These are phyloP conservation scores for Salix caprea DNA, from an alignment of 345 rosid species.

Conservation along the genomic window DNA sequence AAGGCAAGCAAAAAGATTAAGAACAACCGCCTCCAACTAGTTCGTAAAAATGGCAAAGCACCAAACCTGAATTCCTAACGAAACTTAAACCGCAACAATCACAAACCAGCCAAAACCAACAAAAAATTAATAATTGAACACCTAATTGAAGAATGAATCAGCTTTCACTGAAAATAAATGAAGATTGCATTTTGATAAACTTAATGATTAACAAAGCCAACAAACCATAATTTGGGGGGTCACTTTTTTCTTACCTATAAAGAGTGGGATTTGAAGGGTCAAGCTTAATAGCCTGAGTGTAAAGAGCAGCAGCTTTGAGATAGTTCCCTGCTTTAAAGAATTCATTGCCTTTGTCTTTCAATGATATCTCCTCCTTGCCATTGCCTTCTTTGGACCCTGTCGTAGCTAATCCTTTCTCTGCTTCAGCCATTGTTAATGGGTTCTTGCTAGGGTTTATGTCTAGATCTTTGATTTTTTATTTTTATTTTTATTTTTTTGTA, in stretches of 20 bases:
- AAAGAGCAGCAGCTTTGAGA: constrained; percentile 96
- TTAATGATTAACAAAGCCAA: neutral
- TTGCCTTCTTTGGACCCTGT: constrained; percentile 21
- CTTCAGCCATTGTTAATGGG: constrained; percentile 38
- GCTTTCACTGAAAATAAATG: constrained; percentile 1
- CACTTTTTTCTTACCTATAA: constrained; percentile 47
- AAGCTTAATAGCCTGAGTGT: constrained; percentile 94
- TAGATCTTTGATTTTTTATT: neutral
- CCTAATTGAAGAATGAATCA: neutral
- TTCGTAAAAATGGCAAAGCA: neutral
- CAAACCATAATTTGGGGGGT: neutral
- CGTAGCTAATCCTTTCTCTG: constrained; percentile 41
- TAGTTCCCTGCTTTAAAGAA: constrained; percentile 93
- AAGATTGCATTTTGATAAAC: constrained; percentile 16
- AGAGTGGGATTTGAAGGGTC: constrained; percentile 89
- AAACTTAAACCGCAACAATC: neutral
- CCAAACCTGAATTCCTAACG: neutral
- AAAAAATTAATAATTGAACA: too few species aligned
- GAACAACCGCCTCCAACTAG: neutral
- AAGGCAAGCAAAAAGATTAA: neutral
- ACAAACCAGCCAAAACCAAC: neutral
- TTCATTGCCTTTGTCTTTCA: constrained; percentile 89
- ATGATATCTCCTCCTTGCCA: constrained; percentile 45
- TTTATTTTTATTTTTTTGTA: neutral
- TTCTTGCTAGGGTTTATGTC: neutral